Base-by-base conservation (phyloP, 805 yeast genomes). In the Ogataea siamensis region DNA sequence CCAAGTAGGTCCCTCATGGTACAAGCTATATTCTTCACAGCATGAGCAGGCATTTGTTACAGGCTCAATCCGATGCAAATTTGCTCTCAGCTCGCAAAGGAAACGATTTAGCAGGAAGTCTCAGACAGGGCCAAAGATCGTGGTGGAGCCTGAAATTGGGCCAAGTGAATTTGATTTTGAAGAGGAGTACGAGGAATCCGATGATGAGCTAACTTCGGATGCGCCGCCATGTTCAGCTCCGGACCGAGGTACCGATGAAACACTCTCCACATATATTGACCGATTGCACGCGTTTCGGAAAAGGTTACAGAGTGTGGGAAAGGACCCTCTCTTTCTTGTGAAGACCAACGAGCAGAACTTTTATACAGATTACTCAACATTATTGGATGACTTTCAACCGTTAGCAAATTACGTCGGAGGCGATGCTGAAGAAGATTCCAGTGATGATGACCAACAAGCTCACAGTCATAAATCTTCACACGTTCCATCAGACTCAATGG, bases 41-140 rank as follows among this genome's bases (percentile, higher is more conserved):
- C 14, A 40, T 5, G 54, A 53, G 33, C 52, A 50, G 37, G 39
- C 58, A 18, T 59, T 50, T 45, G 59, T 55, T 16, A 48, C 55
- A 2, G 62, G 62, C 1, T 46, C 53, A 7, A 38, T 59, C 3
- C 45, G 34, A 27, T 45, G 57, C 29, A 46, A 46, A 13, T 58
- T 58, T 24, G 36, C 39, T 5, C 22, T 55, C 10, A 34, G 50
- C 3, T 18, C 37, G 7, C 37, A 28, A 8, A 35, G 32, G 10
- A 17, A 29, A 9, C 25, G 37, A 5, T 29, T 26, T 15, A 12
- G 39, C 11, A 15, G n/a, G n/a, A 12, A 17, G n/a, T 9, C 27
- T 2, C 19, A 21, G 13, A 7, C 24, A 11, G 16, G 22, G 13
- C 38, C 45, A 6, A 25, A 26, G 18, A 29, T 33, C 10, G 33